Evolutionary conservation across 441 rosid species (phyloP).

Genomic region (Gossypium aridum): DNA sequence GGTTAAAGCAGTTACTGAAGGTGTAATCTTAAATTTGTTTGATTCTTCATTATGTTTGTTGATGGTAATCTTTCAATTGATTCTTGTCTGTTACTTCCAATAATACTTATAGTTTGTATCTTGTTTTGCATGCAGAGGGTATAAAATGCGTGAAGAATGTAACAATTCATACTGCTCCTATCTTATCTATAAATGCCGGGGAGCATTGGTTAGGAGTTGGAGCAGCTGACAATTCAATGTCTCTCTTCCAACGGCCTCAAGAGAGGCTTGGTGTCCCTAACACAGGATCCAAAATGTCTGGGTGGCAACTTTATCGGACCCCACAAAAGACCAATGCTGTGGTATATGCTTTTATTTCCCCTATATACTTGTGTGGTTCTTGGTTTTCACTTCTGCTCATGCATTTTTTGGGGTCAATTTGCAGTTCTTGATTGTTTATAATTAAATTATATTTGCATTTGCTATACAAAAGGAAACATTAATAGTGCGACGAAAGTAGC

Average conservation of each 20-base stretch:
- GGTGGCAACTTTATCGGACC: constrained; percentile 97
- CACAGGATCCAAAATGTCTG: constrained; percentile 69
- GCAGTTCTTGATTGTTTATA: background rate
- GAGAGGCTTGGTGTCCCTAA: constrained; percentile 55
- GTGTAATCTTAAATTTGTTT: background rate
- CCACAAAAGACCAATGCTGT: constrained; percentile 84
- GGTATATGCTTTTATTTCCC: constrained; percentile 44
- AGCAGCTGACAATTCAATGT: constrained; percentile 98
- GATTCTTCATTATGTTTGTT: background rate
- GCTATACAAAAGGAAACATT: too few relatives aligned
- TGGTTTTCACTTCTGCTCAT: background rate
- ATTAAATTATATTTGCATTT: background rate
- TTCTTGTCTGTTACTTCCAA: background rate
- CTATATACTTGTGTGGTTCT: background rate
- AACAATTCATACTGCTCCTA: constrained; percentile 64
- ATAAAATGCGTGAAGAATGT: constrained; percentile 87
- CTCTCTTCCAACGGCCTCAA: constrained; percentile 93
- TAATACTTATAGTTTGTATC: background rate
- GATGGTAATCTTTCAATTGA: background rate
- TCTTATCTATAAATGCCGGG: constrained; percentile 84
- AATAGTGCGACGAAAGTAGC: background rate
- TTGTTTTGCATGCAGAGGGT: constrained; percentile 44
- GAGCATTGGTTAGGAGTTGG: constrained; percentile 94
- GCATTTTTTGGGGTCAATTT: background rate
- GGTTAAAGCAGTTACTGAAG: background rate